Conservation (phyloP, 768 basidiomycete species). For the Hypholoma sublateritium region DNA sequence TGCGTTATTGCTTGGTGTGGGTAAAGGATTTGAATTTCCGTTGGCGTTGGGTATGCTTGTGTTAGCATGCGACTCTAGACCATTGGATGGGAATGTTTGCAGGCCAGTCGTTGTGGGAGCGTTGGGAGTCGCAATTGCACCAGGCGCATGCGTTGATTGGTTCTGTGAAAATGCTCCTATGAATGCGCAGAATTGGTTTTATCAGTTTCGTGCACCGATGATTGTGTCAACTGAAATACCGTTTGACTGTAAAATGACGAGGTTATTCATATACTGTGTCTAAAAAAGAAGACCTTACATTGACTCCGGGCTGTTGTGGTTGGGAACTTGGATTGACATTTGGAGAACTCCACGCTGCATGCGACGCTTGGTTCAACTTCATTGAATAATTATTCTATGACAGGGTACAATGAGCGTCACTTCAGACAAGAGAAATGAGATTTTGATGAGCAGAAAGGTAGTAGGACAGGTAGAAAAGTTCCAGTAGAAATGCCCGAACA, state of each 20-base stretch:
- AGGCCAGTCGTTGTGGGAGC: constrained; percentile 26
- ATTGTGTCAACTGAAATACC: constrained; percentile 17
- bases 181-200: constrained; percentile 6
- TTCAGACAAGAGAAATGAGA: constrained; percentile 10
- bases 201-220: neutral
- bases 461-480: constrained; percentile 1
- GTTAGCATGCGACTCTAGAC: constrained; percentile 31
- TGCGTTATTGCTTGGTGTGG: constrained; percentile 32
- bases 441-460: constrained; percentile 1
- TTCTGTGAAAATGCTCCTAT: constrained; percentile 23
- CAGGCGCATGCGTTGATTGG: constrained; percentile 26
- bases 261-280: neutral
- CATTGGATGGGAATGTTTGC: constrained; percentile 36
- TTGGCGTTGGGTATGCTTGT: constrained; percentile 28
- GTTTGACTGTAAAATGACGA: constrained; percentile 23
- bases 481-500: neutral
- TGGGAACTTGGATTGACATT: constrained; percentile 45
- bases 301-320: constrained; percentile 25
- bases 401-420: constrained; percentile 13
- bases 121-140: constrained; percentile 25
- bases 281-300: constrained; percentile 1
- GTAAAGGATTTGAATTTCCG: constrained; percentile 35
- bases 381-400: constrained; percentile 56
- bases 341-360: constrained; percentile 66
- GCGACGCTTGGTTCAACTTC: constrained; percentile 63